Base-by-base conservation (phyloP, 2,329 filamentous ascomycete genomes). In the Xylariomycetidae sp. region DNA sequence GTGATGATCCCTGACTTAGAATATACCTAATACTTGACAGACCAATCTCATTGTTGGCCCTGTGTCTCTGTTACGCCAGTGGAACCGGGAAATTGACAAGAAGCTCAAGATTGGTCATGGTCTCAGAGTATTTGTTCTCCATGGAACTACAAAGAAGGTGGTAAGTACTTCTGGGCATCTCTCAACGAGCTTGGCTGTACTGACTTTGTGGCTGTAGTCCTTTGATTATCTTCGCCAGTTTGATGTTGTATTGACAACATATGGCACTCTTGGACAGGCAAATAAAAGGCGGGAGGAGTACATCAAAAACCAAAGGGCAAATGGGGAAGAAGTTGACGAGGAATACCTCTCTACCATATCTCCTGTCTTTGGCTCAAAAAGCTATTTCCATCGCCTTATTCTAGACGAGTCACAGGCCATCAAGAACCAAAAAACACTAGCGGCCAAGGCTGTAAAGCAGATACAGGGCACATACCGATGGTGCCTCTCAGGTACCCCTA, bases 31-130 rank as follows among this genome's bases (percentile, higher is more conserved):
- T 8, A 23, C 20, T 23, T n/a, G 20, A 8, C 25, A 38, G 32
- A 88, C 88, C 1, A 92, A 81, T n/a, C 64, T 95, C 16, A 87
- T 95, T 30, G 70, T 94, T 30, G 85, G 82, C 0, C 88, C 88
- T 0, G 78, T 94, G 9, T 81, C 86, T 3, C 65, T 95, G 12
- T 74, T 94, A 56, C 76, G 80, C 12, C 88, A 95, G 55, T 95
- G 88, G 88, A 79, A 85, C 50, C 73, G 80, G 30, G 88, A 95
- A 57, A 86, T 95, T 29, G 58, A 69, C 37, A 73, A 70, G 23
- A 88, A 89, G 57, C 60, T 92, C 22, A 79, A 79, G 40, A 45
- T 60, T 0, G 61, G 62, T 0, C 67, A 84, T 51, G 64, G 67
- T 19, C 61, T 94, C 11, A 77, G 67, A 1, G 78, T 86, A 2